A percentile compares a stretch with the other conserved stretches of the same genome.
phyloP scores from a whole-genome alignment of 768 basidiomycete genomes.

The Suillus paluster region DNA sequence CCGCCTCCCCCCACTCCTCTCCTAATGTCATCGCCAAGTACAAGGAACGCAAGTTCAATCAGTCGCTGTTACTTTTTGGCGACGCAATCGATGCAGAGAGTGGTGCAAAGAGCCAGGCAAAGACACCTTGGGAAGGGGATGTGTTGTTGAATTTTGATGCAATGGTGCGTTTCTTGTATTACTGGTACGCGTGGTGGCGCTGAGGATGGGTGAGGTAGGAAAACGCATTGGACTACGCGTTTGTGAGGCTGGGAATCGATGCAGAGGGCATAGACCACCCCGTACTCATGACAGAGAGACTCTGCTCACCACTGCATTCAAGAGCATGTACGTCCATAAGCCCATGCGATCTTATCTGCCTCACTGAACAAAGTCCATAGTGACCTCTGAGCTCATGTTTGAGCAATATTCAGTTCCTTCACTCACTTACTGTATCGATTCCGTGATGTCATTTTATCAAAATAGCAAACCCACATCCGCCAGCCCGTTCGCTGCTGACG shows the following conservation, averaged over 20 bases:
- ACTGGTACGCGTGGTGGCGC: constrained; percentile 5
- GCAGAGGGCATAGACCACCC: constrained; percentile 80
- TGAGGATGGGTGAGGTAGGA: constrained; percentile 59
- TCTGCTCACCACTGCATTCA: constrained; percentile 88
- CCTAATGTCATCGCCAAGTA: constrained; percentile 83
- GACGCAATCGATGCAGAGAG: constrained; percentile 87
- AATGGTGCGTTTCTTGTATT: constrained; percentile 63
- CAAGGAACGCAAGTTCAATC: constrained; percentile 86
- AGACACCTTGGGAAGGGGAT: constrained; percentile 93
- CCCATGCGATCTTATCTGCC: not conserved
- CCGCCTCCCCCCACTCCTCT: constrained; percentile 56
- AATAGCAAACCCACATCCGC: too few relatives aligned
- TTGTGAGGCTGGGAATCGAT: constrained; percentile 85
- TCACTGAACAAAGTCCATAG: constrained; percentile 42
- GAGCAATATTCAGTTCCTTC: too few relatives aligned
- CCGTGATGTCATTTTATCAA: constrained; percentile 7
- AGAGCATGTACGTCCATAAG: constrained; percentile 65
- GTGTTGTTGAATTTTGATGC: constrained; percentile 91
- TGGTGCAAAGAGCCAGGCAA: constrained; percentile 76
- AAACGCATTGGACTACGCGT: constrained; percentile 90
- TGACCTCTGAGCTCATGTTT: too few relatives aligned
- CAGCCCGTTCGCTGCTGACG: too few relatives aligned
- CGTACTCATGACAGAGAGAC: constrained; percentile 90
- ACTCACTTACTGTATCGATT: constrained; percentile 44
- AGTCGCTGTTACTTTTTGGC: constrained; percentile 85